Conservation (phyloP, 192 early-diverging fungal genomes). For the Coemansia sp. region DNA sequence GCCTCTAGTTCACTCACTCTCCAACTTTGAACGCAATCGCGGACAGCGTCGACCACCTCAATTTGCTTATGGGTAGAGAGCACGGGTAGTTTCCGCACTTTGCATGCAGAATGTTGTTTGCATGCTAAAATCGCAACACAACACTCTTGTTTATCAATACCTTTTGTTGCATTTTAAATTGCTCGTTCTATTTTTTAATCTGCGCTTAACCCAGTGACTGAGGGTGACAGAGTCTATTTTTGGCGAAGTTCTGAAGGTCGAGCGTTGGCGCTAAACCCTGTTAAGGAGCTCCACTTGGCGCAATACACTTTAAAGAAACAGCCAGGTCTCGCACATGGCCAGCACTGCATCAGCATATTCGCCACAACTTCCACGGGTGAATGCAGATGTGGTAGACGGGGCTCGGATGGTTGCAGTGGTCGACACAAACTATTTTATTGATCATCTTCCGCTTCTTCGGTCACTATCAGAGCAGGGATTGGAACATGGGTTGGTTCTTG, state of each 20-base stretch:
- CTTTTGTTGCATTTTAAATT: not conserved
- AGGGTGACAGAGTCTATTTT: not conserved
- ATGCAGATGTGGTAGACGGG: constrained; percentile 11
- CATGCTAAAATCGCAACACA: too few species aligned
- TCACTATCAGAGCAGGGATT: constrained; percentile 13
- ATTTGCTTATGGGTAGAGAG: not conserved
- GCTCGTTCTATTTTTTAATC: not conserved
- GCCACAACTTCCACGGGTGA: not conserved
- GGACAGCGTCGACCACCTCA: too few species aligned
- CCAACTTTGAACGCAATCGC: not conserved
- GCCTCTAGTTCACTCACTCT: not conserved
- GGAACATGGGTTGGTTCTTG: constrained; percentile 14
- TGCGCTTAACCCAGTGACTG: not conserved
- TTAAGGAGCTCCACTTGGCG: too few species aligned
- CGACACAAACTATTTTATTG: constrained; percentile 50
- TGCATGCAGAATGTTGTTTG: not conserved
- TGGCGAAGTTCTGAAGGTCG: not conserved
- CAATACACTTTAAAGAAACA: not conserved
- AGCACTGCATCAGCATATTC: not conserved
- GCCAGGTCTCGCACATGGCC: not conserved
- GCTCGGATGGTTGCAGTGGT: constrained; percentile 29
- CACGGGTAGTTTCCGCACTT: not conserved
- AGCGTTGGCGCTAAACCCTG: not conserved
- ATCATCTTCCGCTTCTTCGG: constrained; percentile 22
- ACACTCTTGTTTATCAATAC: not conserved